A percentile compares a stretch with the other conserved stretches of the same genome.
These are phyloP conservation scores for Chalaropsis ovoidea DNA, from an alignment of 2,329 filamentous ascomycete species.

Conservation along the genomic window DNA sequence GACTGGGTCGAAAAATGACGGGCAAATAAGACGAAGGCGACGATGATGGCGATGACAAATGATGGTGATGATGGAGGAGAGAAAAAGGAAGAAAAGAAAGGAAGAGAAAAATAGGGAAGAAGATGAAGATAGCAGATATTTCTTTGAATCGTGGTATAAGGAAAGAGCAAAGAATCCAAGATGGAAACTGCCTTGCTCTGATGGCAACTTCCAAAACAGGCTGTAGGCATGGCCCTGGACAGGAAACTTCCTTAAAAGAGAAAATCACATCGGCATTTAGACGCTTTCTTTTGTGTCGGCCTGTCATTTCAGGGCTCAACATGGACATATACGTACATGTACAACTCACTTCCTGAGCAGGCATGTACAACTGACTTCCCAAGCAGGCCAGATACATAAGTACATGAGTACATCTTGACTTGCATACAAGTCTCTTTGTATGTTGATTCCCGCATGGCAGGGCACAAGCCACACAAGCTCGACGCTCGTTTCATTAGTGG, in stretches of 20 bases:
- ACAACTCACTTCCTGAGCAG: too few relatives aligned
- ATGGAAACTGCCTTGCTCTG: conserved; percentile 4
- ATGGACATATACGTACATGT: not conserved
- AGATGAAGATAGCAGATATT: not conserved
- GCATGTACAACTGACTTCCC: not conserved
- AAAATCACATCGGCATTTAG: not conserved
- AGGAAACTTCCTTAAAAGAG: not conserved
- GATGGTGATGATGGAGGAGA: not conserved
- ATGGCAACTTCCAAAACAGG: conserved; percentile 1
- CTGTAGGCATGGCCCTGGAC: not conserved
- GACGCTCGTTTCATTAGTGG: not conserved
- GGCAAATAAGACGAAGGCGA: not conserved
- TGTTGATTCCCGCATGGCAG: too few relatives aligned
- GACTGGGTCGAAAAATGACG: too few relatives aligned
- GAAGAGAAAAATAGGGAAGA: not conserved
- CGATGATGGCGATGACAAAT: too few relatives aligned
- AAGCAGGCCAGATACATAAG: not conserved
- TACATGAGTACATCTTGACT: not conserved
- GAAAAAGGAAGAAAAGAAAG: not conserved
- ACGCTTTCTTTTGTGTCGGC: not conserved
- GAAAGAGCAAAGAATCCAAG: not conserved
- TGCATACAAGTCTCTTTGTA: too few relatives aligned
- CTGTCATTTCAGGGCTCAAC: not conserved
- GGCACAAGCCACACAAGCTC: not conserved
- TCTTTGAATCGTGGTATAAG: not conserved